Evolutionary conservation across 208 protist genomes (phyloP).

Genomic region (Acanthamoeba healyi): DNA sequence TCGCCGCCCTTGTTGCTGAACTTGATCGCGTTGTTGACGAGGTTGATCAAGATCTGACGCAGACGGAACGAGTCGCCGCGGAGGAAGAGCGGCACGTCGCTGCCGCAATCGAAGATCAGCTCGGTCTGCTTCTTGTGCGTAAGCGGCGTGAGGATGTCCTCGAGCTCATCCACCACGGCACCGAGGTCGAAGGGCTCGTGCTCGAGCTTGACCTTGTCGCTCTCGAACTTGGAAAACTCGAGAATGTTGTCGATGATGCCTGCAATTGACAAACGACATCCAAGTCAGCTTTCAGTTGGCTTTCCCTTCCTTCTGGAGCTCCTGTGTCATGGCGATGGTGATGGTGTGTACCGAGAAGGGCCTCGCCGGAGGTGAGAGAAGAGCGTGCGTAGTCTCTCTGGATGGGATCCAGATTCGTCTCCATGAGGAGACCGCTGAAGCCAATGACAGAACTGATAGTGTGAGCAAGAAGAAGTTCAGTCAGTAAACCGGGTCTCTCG

Average conservation of each 20-base stretch:
- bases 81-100: not conserved
- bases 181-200: not conserved
- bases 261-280: not conserved
- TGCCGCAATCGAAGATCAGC: not conserved
- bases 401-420: not conserved
- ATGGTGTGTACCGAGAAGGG: not conserved
- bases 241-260: slow-evolving; percentile 47
- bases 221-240: slow-evolving; percentile 60
- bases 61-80: slow-evolving; percentile 39
- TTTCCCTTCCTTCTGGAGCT: too few species aligned
- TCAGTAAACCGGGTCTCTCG: too few species aligned
- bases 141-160: slow-evolving; percentile 4
- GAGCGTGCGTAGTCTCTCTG: not conserved
- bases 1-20: slow-evolving; percentile 29
- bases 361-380: slow-evolving; percentile 26
- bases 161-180: not conserved
- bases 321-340: too few species aligned
- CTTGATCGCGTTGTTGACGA: slow-evolving; percentile 52
- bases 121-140: slow-evolving; percentile 15
- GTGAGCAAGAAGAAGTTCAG: too few species aligned
- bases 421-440: slow-evolving; percentile 18
- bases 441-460: slow-evolving; percentile 27
- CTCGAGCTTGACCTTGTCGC: slow-evolving; percentile 39
- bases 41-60: slow-evolving; percentile 27
- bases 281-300: not conserved